These are phyloP conservation scores for Apiotrichum brassicae DNA, from an alignment of 1,284 basidiomycete species.

Conservation along the genomic window DNA sequence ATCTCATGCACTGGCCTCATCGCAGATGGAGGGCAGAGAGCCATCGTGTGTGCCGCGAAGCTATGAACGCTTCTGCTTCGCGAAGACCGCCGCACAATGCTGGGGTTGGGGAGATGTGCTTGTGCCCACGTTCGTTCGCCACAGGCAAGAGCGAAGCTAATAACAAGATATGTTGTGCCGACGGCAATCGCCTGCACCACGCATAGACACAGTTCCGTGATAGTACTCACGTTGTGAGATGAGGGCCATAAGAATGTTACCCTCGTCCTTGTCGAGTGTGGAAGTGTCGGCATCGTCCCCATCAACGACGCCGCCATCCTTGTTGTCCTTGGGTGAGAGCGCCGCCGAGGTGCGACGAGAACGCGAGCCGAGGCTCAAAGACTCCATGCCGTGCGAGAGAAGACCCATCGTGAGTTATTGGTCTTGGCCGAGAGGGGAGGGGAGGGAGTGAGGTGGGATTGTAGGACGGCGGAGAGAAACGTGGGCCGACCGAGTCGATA, in stretches of 20 bases:
- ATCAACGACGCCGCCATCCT: too few species aligned
- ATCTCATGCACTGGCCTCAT: too few species aligned
- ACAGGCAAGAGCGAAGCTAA: background rate
- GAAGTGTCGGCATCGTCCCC: constrained; percentile 42
- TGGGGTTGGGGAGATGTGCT: too few species aligned
- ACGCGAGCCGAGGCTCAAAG: constrained; percentile 18
- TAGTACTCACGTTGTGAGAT: constrained; percentile 45
- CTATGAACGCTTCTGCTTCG: too few species aligned
- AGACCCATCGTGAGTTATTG: constrained; percentile 23
- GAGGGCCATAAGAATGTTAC: constrained; percentile 44
- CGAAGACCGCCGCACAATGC: too few species aligned
- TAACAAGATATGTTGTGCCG: too few species aligned
- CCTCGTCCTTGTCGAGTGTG: constrained; percentile 47
- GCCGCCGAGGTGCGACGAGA: constrained; percentile 16
- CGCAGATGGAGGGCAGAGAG: too few species aligned
- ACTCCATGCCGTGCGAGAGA: constrained; percentile 26
- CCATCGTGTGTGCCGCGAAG: too few species aligned
- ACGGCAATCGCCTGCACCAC: too few species aligned
- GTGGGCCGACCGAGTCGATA: too few species aligned
- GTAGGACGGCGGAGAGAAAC: background rate
- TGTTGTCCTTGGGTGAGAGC: constrained; percentile 9
- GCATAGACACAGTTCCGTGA: too few species aligned
- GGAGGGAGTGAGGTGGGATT: background rate
- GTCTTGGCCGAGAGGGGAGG: background rate
- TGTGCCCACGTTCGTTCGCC: background rate